A percentile compares a stretch with the other conserved stretches of the same genome.
Conservation (phyloP, 345 rosid genomes). For the Noccaea bulbosa region DNA sequence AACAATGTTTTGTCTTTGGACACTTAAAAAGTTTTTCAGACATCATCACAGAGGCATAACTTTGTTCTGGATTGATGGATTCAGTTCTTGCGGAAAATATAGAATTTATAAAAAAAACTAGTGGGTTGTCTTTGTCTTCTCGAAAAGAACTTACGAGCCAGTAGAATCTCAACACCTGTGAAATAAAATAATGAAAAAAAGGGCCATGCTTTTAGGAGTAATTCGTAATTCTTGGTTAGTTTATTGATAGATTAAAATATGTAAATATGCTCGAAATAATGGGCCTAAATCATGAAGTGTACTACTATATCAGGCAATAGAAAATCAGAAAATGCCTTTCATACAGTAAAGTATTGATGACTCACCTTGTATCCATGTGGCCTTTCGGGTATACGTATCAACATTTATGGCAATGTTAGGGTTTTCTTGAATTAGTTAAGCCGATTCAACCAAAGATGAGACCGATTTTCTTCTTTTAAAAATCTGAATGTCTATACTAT, state of each 20-base stretch:
- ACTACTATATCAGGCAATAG: constrained; percentile 52
- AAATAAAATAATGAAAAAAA: constrained; percentile 32
- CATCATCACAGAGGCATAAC: constrained; percentile 38
- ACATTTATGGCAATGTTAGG: constrained; percentile 45
- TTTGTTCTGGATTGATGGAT: constrained; percentile 33
- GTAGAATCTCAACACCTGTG: constrained; percentile 33
- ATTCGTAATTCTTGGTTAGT: constrained; percentile 22
- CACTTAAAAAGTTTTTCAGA: constrained; percentile 25
- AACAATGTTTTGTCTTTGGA: constrained; percentile 37
- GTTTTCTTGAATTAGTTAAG: constrained; percentile 46
- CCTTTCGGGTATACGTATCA: constrained; percentile 40
- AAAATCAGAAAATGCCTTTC: constrained; percentile 39
- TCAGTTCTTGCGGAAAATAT: constrained; percentile 21
- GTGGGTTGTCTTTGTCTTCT: constrained; percentile 40
- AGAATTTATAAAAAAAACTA: constrained; percentile 7
- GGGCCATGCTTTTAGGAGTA: constrained; percentile 29
- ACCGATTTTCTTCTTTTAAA: no score
- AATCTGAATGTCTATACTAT: neutral
- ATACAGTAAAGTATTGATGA: constrained; percentile 44
- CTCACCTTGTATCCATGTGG: constrained; percentile 37
- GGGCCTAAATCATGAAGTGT: constrained; percentile 46
- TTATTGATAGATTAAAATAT: constrained; percentile 4
- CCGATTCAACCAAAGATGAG: constrained; percentile 4
- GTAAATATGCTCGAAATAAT: constrained; percentile 33
- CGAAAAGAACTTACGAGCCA: constrained; percentile 34